Evolutionary conservation across 371 early-diverging fungal species (phyloP), one percentile per base, ranked within the genome.

Genomic region (Dinochytrium kinnereticum): DNA sequence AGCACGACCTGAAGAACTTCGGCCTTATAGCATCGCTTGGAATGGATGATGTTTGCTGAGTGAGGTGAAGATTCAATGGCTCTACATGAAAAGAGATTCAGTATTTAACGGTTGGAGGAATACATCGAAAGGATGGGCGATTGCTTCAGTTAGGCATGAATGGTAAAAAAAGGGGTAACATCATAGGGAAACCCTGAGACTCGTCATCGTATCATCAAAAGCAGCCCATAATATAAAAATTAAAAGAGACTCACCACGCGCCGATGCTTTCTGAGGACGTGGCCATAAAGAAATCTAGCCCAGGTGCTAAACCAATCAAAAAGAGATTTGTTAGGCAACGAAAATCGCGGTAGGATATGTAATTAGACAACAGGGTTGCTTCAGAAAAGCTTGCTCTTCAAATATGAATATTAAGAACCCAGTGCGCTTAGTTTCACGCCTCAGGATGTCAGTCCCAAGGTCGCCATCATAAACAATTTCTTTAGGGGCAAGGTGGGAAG

Each of bases 171-270:
- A 30, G 30, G 13, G 7, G 57, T 55, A 10, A 17, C 57, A 17
- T 55, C 57, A 55, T 55, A 19, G 24, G 30, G 57, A 55, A 55
- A 55, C 57, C 57, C 24, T 55, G 26, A 10, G 57, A 55, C 57
- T 55, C 57, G 57, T 55, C 57, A 55, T 55, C 57, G 30, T 26
- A 30, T 15, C 57, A 55, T 55, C 57, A 55, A 7, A 55, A 55
- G 57, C 57, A 55, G 15, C n/a, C 13, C 15, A 49, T 15, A 13
- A 49, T 15, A 49, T 10, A 26, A 30, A 30, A 10, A 55, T 10
- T 19, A 7, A 19, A 19, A 26, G 57, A 55, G 30, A 55, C 57
- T 55, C n/a, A 49, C 49, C 49, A 49, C 13, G 49, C 49, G n/a
- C 13, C 49, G 49, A 15, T 13, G 49, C n/a, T n/a, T n/a, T n/a